Evolutionary conservation across 2,329 filamentous ascomycete species (phyloP), one percentile per base, ranked within the genome.

Genomic region (Colletotrichum chlorophyti): DNA sequence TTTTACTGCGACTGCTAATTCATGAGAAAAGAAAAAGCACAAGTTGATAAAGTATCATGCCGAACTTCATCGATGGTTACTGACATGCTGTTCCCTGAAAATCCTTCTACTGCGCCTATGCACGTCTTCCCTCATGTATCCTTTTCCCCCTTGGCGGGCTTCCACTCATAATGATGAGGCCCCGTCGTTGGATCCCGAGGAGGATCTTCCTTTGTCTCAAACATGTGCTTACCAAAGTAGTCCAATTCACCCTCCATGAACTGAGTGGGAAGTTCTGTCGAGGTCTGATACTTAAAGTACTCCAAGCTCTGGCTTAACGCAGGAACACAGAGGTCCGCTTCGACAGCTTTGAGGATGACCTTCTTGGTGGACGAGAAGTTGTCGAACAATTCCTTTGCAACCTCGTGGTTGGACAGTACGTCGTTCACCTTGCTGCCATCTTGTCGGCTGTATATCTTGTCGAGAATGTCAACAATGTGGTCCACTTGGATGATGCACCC

Each of bases 241-340:
- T 91, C 87, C 69, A 91, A 73, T 73, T 91, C 81, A 0, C 87
- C 87, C 71, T 91, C 87, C 74, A 88, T 87, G 66, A 91, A 90
- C 54, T 83, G 80, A 4, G 87, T 90, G 0, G 88, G 88, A 27
- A 91, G 69, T 58, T 81, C 79, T 3, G 80, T 83, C 14, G 82
- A 82, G 1, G 79, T 82, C 24, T 79, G 79, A 50, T 87, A 87
- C 71, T 91, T 91, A 65, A 87, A 72, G 65, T 88, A 90, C 63
- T 91, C 88, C 50, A 91, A 67, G 1, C 79, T 87, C 2, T 86
- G 82, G 31, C 81, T 82, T 45, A 91, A 69, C 2, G 82, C 79
- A 0, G 87, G 87, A 3, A 87, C 74, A 46, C 85, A 81, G 35
- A 84, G 79, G 69, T 91, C 86, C 1, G 75, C 77, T 65, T 83